Evolutionary conservation across 306 rosid genomes (phyloP).

Genomic region (Cyclanthera cordifolia): DNA sequence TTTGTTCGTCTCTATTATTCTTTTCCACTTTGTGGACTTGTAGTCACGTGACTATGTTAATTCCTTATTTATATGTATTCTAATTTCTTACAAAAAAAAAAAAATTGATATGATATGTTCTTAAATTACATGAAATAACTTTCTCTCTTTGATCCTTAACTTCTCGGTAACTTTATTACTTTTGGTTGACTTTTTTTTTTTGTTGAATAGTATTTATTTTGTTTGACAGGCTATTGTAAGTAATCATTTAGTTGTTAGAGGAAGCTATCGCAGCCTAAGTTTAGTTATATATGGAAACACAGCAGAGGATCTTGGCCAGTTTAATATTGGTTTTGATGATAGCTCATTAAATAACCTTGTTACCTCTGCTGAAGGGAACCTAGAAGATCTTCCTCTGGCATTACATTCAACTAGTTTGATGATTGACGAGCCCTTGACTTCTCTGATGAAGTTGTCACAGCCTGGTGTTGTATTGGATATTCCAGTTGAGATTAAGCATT

Average conservation of each 20-base stretch:
- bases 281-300: conserved; percentile 91
- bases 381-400: conserved; percentile 83
- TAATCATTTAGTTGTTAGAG: conserved; percentile 91
- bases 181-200: not conserved
- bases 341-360: conserved; percentile 71
- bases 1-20: not conserved
- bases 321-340: conserved; percentile 86
- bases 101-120: not conserved
- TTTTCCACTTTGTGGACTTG: not conserved
- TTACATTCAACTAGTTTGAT: conserved; percentile 49
- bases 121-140: not conserved
- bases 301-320: conserved; percentile 94
- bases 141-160: not conserved
- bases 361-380: conserved; percentile 72
- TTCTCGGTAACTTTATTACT: not conserved
- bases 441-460: conserved; percentile 48
- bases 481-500: conserved; percentile 50
- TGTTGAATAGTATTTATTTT: conserved; percentile 14
- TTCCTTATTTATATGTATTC: not conserved
- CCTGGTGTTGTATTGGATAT: conserved; percentile 59
- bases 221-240: conserved; percentile 78
- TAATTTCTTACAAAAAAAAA: not conserved
- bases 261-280: conserved; percentile 93
- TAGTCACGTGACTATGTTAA: not conserved
- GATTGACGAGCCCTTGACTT: conserved; percentile 45